Evolutionary conservation across 331 rosid species (phyloP).

Genomic region (Stylosanthes scabra): DNA sequence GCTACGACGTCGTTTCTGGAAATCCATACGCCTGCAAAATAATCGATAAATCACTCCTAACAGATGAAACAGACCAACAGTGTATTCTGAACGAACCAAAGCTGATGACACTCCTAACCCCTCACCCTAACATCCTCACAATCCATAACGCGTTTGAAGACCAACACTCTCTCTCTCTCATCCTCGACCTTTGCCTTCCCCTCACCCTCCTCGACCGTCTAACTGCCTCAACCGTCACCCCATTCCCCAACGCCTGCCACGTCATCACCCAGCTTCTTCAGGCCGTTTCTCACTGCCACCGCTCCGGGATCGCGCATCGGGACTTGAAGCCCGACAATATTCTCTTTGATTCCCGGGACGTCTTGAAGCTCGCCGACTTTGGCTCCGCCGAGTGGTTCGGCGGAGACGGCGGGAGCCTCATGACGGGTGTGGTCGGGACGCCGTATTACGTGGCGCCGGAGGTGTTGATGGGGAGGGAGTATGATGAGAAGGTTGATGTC

Average conservation of each 20-base stretch:
- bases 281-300: conserved; percentile 77
- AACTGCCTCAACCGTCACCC: not conserved
- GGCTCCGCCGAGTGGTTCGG: conserved; percentile 86
- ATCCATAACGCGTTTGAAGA: conserved; percentile 62
- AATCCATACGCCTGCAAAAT: conserved; percentile 70
- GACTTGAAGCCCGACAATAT: conserved; percentile 80
- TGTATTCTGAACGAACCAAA: conserved; percentile 86
- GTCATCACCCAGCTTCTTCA: conserved; percentile 52
- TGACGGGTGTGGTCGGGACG: conserved; percentile 81
- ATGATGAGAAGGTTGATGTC: conserved; percentile 72
- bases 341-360: conserved; percentile 57
- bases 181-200: conserved; percentile 74
- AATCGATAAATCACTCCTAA: conserved; percentile 62
- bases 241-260: not conserved
- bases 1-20: conserved; percentile 49
- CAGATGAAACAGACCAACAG: conserved; percentile 68
- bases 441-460: conserved; percentile 95
- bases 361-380: conserved; percentile 76
- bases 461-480: conserved; percentile 73
- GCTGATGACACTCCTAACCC: conserved; percentile 66
- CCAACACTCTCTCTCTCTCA: conserved; percentile 61
- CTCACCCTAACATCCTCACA: conserved; percentile 78
- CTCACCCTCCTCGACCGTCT: conserved; percentile 75
- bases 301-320: conserved; percentile 70
- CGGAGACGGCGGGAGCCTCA: conserved; percentile 46